Evolutionary conservation across 164 flowering plant species (phyloP), one percentile per base, ranked within the genome.

Genomic region (Tetrastigma voinierianum): DNA sequence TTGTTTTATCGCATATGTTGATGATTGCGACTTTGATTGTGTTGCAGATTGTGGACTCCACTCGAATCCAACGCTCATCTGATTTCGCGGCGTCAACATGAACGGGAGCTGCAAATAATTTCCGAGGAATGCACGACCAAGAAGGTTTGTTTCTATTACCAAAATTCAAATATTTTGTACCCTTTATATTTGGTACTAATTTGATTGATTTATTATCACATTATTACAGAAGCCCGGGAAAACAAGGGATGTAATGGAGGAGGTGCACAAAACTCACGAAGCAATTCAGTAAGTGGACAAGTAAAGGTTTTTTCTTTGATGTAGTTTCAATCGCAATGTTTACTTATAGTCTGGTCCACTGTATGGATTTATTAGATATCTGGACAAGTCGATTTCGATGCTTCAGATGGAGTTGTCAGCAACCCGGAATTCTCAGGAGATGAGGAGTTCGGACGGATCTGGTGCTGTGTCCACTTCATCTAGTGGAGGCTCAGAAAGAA

Each of bases 331-430:
- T 32, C 25, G 16, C 4, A 15, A 11, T 67, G 9, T 60, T 7
- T 8, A 51, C 19, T 65, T 16, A 21, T 61, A 11, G 25, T 57
- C 19, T 40, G 21, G 40, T 32, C 40, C 40, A 32, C 40, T 32
- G 40, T 32, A 6, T 47, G 17, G 48, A 48, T 32, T 63, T 63
- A 10, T 58, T 64, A 94, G 97, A 67, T 76, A 90, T 24, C 74
- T 90, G 51, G 98, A 89, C 75, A 91, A 88, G 82, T 75, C 96
- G 1, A 78, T 94, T 53, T 78, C 91, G 0, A 76, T 75, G 81
- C 89, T 94, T 65, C 91, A 90, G 73, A 91, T 86, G 96, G 90
- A 90, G 70, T 57, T 91, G 67, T 83, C 93, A 17, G 93, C 90
- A 0, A 55, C 85, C 19, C 69, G 90, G 67, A 86, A 78, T 64